Evolutionary conservation across 1,139 yeast genomes (phyloP).

Genomic region (Martiniozyma asiatica): DNA sequence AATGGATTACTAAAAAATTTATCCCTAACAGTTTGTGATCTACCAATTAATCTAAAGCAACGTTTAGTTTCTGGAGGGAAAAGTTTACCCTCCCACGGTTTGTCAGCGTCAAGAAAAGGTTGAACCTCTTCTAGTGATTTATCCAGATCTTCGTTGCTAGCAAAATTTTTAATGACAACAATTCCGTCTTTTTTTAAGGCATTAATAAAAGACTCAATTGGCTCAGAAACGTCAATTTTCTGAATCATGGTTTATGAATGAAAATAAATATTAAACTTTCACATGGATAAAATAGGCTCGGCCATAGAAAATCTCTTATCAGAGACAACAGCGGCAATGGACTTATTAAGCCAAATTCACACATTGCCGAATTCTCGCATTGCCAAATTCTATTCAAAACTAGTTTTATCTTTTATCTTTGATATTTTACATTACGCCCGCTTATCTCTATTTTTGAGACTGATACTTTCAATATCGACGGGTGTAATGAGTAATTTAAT

Average conservation of each 20-base stretch:
- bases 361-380: too few species aligned
- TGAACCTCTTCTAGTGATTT: constrained; percentile 12
- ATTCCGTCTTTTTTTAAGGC: constrained; percentile 11
- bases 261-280: too few species aligned
- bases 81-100: constrained; percentile 18
- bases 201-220: constrained; percentile 8
- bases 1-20: constrained; percentile 9
- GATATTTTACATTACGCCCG: too few species aligned
- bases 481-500: too few species aligned
- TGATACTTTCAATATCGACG: too few species aligned
- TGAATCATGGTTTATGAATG: constrained; percentile 6
- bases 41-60: constrained; percentile 13
- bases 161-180: constrained; percentile 12
- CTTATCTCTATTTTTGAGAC: too few species aligned
- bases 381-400: too few species aligned
- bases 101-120: constrained; percentile 15
- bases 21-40: constrained; percentile 14
- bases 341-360: too few species aligned
- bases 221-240: constrained; percentile 7
- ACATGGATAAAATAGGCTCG: too few species aligned
- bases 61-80: constrained; percentile 19
- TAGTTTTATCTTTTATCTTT: too few species aligned
- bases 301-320: too few species aligned
- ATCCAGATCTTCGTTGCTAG: constrained; percentile 10
- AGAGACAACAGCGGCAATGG: too few species aligned